A percentile compares a stretch with the other conserved stretches of the same genome.
Conservation (phyloP, 164 flowering plant genomes). For the Vitis cinerea region DNA sequence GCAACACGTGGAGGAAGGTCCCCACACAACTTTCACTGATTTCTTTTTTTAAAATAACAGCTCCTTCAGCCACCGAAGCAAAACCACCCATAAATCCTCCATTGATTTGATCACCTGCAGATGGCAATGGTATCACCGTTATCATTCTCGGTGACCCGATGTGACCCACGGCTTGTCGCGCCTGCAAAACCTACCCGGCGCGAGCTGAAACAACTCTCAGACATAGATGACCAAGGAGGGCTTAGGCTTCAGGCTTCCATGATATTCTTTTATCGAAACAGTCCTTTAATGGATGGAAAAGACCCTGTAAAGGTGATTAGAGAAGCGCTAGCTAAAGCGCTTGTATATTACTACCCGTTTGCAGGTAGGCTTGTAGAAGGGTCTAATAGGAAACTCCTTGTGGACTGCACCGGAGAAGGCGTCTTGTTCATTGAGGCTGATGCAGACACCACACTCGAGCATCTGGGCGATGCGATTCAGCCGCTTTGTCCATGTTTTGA, state of each 20-base stretch:
- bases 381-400: slow-evolving; percentile 20
- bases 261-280: slow-evolving; percentile 7
- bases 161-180: not conserved
- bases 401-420: slow-evolving; percentile 20
- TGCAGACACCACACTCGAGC: slow-evolving; percentile 2
- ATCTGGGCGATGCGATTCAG: not conserved
- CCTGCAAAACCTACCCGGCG: not conserved
- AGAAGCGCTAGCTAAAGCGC: slow-evolving; percentile 18
- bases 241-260: slow-evolving; percentile 18
- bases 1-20: no score
- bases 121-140: no score
- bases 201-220: not conserved
- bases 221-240: slow-evolving; percentile 11
- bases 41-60: no score
- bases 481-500: not conserved
- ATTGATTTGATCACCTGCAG: no score
- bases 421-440: slow-evolving; percentile 5
- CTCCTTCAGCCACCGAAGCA: no score
- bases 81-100: no score
- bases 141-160: no score
- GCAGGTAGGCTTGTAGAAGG: slow-evolving; percentile 32
- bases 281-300: slow-evolving; percentile 7
- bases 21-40: no score
- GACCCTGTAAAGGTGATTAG: slow-evolving; percentile 24
- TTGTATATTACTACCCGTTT: slow-evolving; percentile 30